Conservation (phyloP, 2,329 filamentous ascomycete genomes). For the Alternaria sp. region DNA sequence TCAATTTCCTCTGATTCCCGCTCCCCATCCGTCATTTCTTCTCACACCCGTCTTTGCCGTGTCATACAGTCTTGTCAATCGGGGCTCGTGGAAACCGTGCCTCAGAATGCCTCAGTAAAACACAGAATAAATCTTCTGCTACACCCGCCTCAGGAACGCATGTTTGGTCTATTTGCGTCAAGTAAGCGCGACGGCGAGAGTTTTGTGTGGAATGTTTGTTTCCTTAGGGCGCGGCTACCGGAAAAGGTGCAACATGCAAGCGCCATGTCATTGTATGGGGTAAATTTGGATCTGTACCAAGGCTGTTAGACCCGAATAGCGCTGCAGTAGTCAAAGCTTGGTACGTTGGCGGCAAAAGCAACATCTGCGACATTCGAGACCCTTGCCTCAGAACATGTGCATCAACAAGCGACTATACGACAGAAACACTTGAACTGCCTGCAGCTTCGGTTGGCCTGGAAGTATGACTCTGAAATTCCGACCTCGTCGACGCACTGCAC, state of each 20-base stretch:
- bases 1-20: constrained; percentile 10
- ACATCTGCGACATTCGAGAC: constrained; percentile 5
- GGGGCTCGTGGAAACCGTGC: constrained; percentile 6
- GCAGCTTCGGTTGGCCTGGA: background rate
- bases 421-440: background rate
- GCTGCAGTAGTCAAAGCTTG: constrained; percentile 30
- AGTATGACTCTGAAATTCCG: background rate
- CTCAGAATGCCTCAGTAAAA: constrained; percentile 21
- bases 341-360: constrained; percentile 14
- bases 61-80: background rate
- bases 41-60: constrained; percentile 12
- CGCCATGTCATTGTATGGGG: constrained; percentile 19
- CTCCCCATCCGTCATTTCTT: background rate
- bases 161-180: constrained; percentile 22
- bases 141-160: constrained; percentile 18
- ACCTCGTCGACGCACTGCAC: background rate
- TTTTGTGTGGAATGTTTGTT: constrained; percentile 6
- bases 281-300: constrained; percentile 32
- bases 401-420: constrained; percentile 2
- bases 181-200: constrained; percentile 24
- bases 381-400: background rate
- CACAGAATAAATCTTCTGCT: constrained; percentile 10
- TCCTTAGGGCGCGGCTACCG: constrained; percentile 6
- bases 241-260: constrained; percentile 12
- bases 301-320: constrained; percentile 14